phyloP scores from a whole-genome alignment of 2,329 filamentous ascomycete species.

The Pezicula neosporulosa region DNA sequence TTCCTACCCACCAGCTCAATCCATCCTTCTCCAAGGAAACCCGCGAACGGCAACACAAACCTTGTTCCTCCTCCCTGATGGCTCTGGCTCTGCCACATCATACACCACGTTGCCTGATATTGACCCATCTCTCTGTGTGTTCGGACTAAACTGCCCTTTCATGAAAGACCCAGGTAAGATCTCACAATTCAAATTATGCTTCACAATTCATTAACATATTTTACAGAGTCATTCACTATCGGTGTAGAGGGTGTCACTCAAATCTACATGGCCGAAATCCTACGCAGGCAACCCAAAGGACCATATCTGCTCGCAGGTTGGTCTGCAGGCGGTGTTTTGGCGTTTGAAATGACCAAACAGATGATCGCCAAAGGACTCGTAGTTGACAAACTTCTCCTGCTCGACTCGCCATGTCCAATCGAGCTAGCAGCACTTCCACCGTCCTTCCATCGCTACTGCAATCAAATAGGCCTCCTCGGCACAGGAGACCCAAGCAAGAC shows the following conservation, averaged over 20 bases:
- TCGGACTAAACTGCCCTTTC: conserved; percentile 65
- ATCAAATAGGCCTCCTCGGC: conserved; percentile 66
- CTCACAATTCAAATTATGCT: no score
- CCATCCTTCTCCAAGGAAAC: conserved; percentile 42
- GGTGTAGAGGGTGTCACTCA: conserved; percentile 61
- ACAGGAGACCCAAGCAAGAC: conserved; percentile 37
- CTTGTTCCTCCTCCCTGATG: conserved; percentile 45
- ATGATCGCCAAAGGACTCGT: conserved; percentile 52
- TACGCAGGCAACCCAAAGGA: conserved; percentile 63
- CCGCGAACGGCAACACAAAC: conserved; percentile 39
- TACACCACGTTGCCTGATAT: conserved; percentile 30
- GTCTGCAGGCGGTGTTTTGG: conserved; percentile 71
- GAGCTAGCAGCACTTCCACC: conserved; percentile 63
- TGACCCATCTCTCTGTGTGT: conserved; percentile 42
- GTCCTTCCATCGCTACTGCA: conserved; percentile 55
- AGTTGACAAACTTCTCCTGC: conserved; percentile 57
- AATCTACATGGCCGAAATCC: conserved; percentile 66
- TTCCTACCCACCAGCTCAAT: conserved; percentile 18
- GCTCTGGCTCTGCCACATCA: conserved; percentile 35
- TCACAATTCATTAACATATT: no score
- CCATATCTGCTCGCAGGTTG: conserved; percentile 68
- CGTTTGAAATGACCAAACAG: conserved; percentile 61
- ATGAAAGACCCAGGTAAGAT: conserved; percentile 53
- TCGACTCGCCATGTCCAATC: conserved; percentile 63
- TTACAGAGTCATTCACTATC: conserved; percentile 53